A percentile compares a stretch with the other conserved stretches of the same genome.
Evolutionary conservation across 768 basidiomycete genomes (phyloP).

Genomic region (Galerina marginata): DNA sequence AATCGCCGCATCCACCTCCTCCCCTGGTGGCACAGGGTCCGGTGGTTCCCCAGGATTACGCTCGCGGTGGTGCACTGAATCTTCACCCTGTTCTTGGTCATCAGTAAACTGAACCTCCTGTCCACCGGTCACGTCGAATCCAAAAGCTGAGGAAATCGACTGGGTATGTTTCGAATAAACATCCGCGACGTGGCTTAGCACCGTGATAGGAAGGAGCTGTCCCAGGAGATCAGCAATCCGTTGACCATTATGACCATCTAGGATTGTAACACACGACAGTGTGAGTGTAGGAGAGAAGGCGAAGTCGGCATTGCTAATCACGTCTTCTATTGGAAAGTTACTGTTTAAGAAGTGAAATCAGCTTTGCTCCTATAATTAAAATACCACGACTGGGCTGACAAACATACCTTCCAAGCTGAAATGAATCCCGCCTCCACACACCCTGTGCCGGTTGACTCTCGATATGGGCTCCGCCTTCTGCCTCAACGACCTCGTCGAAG

Average conservation of each 20-base stretch:
- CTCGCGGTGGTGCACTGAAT: neutral
- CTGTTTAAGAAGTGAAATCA: neutral
- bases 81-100: neutral
- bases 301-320: neutral
- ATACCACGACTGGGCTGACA: too few relatives aligned
- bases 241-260: conserved; percentile 38
- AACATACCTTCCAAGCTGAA: neutral
- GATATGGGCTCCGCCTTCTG: neutral
- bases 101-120: neutral
- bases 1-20: conserved; percentile 41
- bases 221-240: conserved; percentile 38
- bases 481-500: neutral
- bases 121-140: conserved; percentile 13
- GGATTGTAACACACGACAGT: conserved; percentile 33
- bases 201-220: conserved; percentile 33
- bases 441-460: neutral
- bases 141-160: conserved; percentile 9
- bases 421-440: neutral
- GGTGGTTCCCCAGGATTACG: conserved; percentile 11
- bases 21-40: conserved; percentile 28
- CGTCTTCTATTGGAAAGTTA: conserved; percentile 22
- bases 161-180: conserved; percentile 25
- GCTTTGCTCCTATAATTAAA: too few relatives aligned
- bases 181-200: conserved; percentile 30
- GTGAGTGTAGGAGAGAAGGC: conserved; percentile 24